phyloP scores from a whole-genome alignment of 2,329 filamentous ascomycete species.

The Verticillium nubilum region DNA sequence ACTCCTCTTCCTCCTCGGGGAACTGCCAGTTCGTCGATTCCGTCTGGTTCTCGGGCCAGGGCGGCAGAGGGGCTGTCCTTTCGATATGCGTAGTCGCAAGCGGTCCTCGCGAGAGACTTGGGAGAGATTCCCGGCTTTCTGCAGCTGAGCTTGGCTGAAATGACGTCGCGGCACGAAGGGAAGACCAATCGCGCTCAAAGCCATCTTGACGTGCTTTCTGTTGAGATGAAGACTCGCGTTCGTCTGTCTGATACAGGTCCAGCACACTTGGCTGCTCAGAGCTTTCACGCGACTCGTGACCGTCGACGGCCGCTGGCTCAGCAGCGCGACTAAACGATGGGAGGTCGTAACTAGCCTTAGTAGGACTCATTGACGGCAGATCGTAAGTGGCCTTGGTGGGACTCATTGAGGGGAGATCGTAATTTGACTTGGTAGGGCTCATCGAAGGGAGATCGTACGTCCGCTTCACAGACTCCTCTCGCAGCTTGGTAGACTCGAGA shows the following conservation, averaged over 20 bases:
- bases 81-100: background rate
- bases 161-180: background rate
- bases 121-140: background rate
- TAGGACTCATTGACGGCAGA: background rate
- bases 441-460: background rate
- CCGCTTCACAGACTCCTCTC: background rate
- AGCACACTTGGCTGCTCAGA: background rate
- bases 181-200: background rate
- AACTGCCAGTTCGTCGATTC: background rate
- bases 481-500: background rate
- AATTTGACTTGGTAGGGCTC: background rate
- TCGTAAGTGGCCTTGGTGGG: background rate
- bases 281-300: background rate
- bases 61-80: background rate
- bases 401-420: background rate
- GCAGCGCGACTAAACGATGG: background rate
- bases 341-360: background rate
- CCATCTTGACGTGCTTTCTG: background rate
- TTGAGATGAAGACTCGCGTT: background rate
- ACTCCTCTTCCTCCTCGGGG: background rate
- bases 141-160: background rate
- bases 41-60: background rate
- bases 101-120: background rate
- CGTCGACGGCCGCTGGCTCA: background rate
- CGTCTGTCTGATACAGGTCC: background rate